Evolutionary conservation across 2,329 filamentous ascomycete species (phyloP).

Genomic region (Chrysosphaeria jannelii): DNA sequence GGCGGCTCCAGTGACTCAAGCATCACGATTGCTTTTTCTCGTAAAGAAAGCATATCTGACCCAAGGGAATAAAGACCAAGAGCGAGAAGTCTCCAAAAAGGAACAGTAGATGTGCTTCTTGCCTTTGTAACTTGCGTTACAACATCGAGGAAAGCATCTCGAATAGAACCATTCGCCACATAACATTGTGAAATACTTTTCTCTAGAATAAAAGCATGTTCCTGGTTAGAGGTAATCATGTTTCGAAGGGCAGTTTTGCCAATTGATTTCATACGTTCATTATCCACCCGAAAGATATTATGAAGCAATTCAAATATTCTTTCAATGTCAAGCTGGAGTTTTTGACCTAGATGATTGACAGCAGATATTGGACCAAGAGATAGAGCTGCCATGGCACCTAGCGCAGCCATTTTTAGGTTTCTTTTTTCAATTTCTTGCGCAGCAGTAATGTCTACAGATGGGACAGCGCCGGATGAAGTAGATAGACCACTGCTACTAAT

Average conservation of each 20-base stretch:
- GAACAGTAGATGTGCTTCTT: constrained; percentile 49
- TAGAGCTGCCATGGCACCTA: constrained; percentile 84
- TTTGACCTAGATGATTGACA: constrained; percentile 62
- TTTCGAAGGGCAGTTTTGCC: constrained; percentile 72
- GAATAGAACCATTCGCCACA: constrained; percentile 44
- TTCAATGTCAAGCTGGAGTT: constrained; percentile 70
- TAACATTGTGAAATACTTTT: constrained; percentile 85
- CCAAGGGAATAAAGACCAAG: constrained; percentile 78
- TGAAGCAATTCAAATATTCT: constrained; percentile 91
- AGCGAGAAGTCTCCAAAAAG: constrained; percentile 74
- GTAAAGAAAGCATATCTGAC: constrained; percentile 65
- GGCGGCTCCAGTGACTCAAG: constrained; percentile 58
- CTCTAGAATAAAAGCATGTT: constrained; percentile 59
- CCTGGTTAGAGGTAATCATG: constrained; percentile 66
- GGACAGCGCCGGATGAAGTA: too few relatives aligned
- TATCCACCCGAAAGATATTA: constrained; percentile 72
- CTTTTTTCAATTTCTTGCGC: constrained; percentile 94
- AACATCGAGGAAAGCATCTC: constrained; percentile 88
- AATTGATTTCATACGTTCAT: constrained; percentile 74
- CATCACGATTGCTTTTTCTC: constrained; percentile 61
- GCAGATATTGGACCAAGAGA: constrained; percentile 68
- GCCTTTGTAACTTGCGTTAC: constrained; percentile 67
- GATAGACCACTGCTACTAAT: too few relatives aligned
- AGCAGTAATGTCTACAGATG: constrained; percentile 55
- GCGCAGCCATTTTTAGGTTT: constrained; percentile 62